Base-by-base conservation (phyloP, 1,284 basidiomycete genomes). In the Trichosporon sp. region DNA sequence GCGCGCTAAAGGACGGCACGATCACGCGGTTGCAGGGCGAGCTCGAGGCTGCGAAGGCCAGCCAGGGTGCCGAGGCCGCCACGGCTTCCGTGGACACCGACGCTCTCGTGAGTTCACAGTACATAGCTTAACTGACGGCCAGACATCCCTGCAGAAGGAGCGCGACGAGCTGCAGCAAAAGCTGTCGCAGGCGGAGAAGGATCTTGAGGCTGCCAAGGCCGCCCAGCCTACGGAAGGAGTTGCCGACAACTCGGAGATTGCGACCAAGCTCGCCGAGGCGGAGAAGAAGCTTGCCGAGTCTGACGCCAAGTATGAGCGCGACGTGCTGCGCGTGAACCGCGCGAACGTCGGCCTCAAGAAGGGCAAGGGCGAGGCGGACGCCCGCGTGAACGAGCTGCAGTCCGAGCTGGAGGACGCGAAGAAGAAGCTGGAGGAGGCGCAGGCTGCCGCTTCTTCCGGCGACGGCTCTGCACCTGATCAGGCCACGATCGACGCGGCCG, bases 251-350 rank as follows among this genome's bases (percentile, higher is more conserved):
- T 34, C 47, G 34, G 75, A 75, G 23, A 64, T 76, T 5, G 72
- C 74, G 58, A 53, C 66, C 25, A 70, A 73, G 65, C 65, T 73
- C 11, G 69, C 70, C 31, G 72, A 72, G 27, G 56, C 56, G 6
- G 65, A 70, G 18, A 65, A 76, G 68, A 67, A 72, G 56, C 65
- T 77, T 18, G 64, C 72, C 25, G 69, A 72, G 31, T 31, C 27
- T 29, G 73, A 73, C 21, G 64, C 34, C 42, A 68, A 69, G 70
- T 80, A 81, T 73, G 76, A 78, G 12, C 70, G 72, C 29, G 75
- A 77, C 42, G 77, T 81, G 42, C 65, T 69, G 13, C 73, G 72
- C 67, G 80, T 81, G 65, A 81, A 81, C 66, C 74, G 75, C 12
- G 69, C 68, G 69, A 80, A 80, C 62, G 65, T 51, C 12, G 64